A percentile compares a stretch with the other conserved stretches of the same genome.
phyloP scores from a whole-genome alignment of 2,329 filamentous ascomycete genomes.

The Teratosphaeria destructans region DNA sequence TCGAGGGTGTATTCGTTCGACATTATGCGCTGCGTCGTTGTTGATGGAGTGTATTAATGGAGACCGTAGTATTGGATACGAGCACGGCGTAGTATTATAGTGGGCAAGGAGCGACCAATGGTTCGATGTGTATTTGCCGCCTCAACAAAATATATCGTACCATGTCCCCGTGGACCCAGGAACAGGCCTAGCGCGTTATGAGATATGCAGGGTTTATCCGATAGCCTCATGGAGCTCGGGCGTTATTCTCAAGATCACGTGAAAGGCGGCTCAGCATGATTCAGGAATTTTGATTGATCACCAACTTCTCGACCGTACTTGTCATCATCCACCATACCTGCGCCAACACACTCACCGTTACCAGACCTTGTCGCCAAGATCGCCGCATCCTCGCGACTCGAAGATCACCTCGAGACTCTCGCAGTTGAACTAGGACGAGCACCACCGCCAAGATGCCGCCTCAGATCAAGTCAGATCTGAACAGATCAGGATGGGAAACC shows the following conservation, averaged over 20 bases:
- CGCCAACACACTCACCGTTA: background rate
- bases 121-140: background rate
- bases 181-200: conserved; percentile 1
- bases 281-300: background rate
- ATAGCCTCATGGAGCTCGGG: background rate
- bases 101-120: background rate
- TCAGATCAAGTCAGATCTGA: conserved; percentile 92
- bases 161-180: background rate
- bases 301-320: background rate
- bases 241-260: background rate
- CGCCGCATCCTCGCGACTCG: background rate
- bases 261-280: background rate
- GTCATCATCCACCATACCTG: background rate
- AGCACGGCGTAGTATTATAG: background rate
- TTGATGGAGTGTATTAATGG: background rate
- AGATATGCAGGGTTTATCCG: background rate
- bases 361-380: background rate
- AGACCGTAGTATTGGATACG: background rate
- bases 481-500: conserved; percentile 91
- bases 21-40: conserved; percentile 10
- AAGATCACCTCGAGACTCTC: background rate
- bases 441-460: conserved; percentile 53
- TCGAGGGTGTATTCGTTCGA: conserved; percentile 27
- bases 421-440: background rate
- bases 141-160: background rate